Evolutionary conservation across 2,329 filamentous ascomycete genomes (phyloP).

Genomic region (Beauveria sp.): DNA sequence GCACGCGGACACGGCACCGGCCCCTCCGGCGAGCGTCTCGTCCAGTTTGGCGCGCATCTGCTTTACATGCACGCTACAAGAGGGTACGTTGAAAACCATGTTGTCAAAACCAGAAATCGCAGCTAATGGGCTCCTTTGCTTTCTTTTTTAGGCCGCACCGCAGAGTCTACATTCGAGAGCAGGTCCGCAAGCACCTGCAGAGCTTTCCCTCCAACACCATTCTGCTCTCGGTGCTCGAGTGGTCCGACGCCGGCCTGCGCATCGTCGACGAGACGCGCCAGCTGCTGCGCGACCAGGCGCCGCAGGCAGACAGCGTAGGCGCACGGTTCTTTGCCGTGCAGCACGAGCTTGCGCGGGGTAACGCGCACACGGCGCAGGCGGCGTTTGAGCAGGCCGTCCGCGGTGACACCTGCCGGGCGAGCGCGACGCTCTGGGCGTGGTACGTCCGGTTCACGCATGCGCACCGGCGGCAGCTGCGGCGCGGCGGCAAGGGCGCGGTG

Average conservation of each 20-base stretch:
- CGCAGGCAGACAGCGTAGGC: constrained; percentile 34
- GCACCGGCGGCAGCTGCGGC: constrained; percentile 27
- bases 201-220: constrained; percentile 69
- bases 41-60: constrained; percentile 61
- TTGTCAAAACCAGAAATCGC: background rate
- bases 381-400: constrained; percentile 46
- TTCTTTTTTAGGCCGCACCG: constrained; percentile 50
- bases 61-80: constrained; percentile 57
- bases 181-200: constrained; percentile 52
- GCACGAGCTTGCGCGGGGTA: constrained; percentile 42
- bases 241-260: constrained; percentile 63
- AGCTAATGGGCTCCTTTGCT: constrained; percentile 18
- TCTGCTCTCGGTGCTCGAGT: constrained; percentile 65
- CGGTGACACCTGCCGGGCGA: constrained; percentile 30
- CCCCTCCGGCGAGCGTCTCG: constrained; percentile 50
- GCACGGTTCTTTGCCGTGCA: constrained; percentile 42
- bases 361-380: constrained; percentile 39
- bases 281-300: constrained; percentile 48
- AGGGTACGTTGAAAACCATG: constrained; percentile 32
- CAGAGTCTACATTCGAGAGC: constrained; percentile 54
- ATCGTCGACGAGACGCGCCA: constrained; percentile 71
- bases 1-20: constrained; percentile 26
- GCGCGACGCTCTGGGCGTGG: constrained; percentile 38
- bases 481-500: constrained; percentile 24
- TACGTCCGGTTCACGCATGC: constrained; percentile 41